Conservation (phyloP, 208 protist species). For the Wallacemonas sp. region DNA sequence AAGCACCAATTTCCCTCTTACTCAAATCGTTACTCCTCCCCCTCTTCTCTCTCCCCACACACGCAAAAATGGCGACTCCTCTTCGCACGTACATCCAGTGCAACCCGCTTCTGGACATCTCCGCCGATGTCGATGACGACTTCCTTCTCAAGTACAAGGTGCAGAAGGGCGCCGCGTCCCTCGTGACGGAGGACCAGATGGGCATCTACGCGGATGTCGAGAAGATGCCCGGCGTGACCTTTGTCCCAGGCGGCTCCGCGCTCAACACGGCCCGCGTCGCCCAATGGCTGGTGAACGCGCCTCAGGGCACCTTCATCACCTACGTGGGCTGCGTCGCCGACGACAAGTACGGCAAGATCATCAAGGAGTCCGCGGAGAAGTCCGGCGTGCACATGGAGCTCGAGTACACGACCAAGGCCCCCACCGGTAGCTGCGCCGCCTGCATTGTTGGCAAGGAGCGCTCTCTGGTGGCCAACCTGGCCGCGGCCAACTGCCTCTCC, state of each 20-base stretch:
- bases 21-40: background rate
- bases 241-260: conserved; percentile 97
- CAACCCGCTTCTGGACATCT: conserved; percentile 99
- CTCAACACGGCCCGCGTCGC: conserved; percentile 97
- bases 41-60: background rate
- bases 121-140: conserved; percentile 86
- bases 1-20: too few relatives aligned
- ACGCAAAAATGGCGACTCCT: conserved; percentile 23
- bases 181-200: conserved; percentile 94
- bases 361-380: conserved; percentile 78
- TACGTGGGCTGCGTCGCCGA: conserved; percentile 96
- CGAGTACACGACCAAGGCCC: conserved; percentile 83
- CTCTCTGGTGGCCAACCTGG: conserved; percentile 97
- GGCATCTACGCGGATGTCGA: conserved; percentile 92
- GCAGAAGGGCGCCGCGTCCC: conserved; percentile 75
- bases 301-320: conserved; percentile 47
- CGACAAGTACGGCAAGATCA: conserved; percentile 93
- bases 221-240: conserved; percentile 80
- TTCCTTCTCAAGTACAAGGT: conserved; percentile 95
- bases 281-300: conserved; percentile 89
- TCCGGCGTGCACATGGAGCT: conserved; percentile 91
- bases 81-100: conserved; percentile 85
- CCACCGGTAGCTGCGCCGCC: conserved; percentile 98
- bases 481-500: conserved; percentile 96
- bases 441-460: conserved; percentile 94